Evolutionary conservation across 352 stramenopile species (phyloP), one percentile per base, ranked within the genome.

Genomic region (Phytophthora fragariae): DNA sequence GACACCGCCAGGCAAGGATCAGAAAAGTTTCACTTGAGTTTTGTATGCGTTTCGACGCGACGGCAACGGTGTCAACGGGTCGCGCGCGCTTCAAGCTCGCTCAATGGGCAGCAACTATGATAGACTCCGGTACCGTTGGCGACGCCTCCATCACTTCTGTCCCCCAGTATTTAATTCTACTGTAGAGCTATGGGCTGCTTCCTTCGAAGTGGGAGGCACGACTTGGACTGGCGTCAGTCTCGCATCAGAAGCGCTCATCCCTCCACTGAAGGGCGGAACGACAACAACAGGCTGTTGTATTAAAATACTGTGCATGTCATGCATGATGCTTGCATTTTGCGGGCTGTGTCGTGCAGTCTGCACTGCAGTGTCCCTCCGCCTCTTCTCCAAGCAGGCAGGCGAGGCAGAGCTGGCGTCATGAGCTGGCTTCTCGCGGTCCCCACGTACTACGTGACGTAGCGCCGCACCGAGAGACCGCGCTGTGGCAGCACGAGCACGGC

Each of bases 351-450:
- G 37, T 21, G 44, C 14, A 12, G 17, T 50, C 44, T 50, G 15
- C 14, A n/a, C 12, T 47, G 55, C 57, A 35, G 19, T 56, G 49
- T 14, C 31, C 19, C 37, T 29, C 35, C 27, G 66, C 46, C 69
- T 72, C 65, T 72, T 76, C 69, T 76, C 69, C 69, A 19, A 64
- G 35, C 59, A 66, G 66, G 39, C 39, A 47, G 39, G 39, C 39
- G 39, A 47, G 15, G 39, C 50, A 35, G 35, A 12, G 17, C 69
- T 76, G 37, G 50, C 69, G 69, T 72, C 69, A 75, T 39, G 33
- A 55, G 55, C 67, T 73, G 67, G 67, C 66, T 73, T 68, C 66
- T 68, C 52, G 39, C 39, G 39, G 39, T 47, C 39, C 8, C 15
- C 37, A 17, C 14, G 14, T 12, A 44, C 37, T 44, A 12, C 10